Percentiles rank a stretch among this genome's conserved stretches.
phyloP scores from a whole-genome alignment of 2,329 filamentous ascomycete genomes.

The Cercospora sojina region DNA sequence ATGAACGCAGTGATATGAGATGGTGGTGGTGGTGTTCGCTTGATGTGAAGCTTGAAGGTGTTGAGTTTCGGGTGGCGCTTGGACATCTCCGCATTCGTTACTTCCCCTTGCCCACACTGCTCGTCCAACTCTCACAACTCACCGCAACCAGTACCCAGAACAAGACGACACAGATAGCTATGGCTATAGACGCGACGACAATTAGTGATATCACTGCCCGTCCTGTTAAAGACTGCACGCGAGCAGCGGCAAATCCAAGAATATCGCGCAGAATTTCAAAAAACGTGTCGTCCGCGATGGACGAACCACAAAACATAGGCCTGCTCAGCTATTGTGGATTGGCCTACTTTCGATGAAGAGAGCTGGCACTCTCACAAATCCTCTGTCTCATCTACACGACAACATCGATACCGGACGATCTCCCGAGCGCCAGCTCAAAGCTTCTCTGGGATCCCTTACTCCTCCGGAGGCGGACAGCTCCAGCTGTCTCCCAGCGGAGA shows the following conservation, averaged over 20 bases:
- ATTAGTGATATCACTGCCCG: not conserved
- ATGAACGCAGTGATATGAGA: not conserved
- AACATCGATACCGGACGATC: not conserved
- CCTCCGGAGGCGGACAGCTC: not conserved
- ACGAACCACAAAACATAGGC: not conserved
- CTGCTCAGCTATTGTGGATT: not conserved
- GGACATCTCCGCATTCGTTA: not conserved
- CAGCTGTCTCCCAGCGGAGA: not conserved
- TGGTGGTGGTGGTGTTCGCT: not conserved
- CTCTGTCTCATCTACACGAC: not conserved
- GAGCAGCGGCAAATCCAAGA: not conserved
- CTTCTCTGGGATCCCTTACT: not conserved
- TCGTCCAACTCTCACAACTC: not conserved
- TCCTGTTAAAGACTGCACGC: not conserved
- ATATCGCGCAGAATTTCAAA: not conserved
- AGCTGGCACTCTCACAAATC: not conserved
- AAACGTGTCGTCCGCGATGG: not conserved
- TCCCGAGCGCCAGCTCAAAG: not conserved
- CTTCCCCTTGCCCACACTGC: not conserved
- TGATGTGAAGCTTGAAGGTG: not conserved
- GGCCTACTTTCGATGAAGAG: not conserved
- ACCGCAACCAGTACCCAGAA: not conserved
- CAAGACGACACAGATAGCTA: not conserved
- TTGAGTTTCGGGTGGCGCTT: slow-evolving; percentile 4
- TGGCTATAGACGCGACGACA: not conserved